Evolutionary conservation across 176 grass and related monocot species (phyloP).

Genomic region (Pontederia crassipes): DNA sequence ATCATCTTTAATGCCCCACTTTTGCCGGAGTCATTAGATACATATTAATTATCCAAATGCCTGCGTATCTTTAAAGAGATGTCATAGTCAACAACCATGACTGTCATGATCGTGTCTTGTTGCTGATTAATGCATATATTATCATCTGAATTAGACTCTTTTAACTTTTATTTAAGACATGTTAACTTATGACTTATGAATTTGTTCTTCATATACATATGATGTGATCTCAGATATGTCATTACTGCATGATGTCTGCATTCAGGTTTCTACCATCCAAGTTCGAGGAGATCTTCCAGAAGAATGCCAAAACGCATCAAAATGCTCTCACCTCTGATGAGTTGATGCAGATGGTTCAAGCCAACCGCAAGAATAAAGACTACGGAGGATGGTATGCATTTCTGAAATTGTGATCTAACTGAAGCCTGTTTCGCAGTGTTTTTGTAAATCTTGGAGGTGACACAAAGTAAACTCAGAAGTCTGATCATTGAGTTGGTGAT

Average conservation of each 20-base stretch:
- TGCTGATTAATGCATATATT: background rate
- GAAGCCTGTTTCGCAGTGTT: too few relatives aligned
- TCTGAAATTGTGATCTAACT: too few relatives aligned
- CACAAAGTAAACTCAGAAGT: background rate
- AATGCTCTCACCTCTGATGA: slow-evolving; percentile 53
- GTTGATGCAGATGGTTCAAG: slow-evolving; percentile 39
- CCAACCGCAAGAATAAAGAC: slow-evolving; percentile 53
- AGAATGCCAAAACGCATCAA: slow-evolving; percentile 45
- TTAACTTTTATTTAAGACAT: too few relatives aligned
- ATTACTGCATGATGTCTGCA: background rate
- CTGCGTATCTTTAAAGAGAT: background rate
- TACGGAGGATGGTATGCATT: slow-evolving; percentile 32
- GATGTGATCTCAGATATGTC: background rate
- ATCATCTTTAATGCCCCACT: background rate
- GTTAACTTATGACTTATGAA: too few relatives aligned
- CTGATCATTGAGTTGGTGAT: too few relatives aligned
- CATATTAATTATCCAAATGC: too few relatives aligned
- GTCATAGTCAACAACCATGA: too few relatives aligned
- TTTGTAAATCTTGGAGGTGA: slow-evolving; percentile 6
- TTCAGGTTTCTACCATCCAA: slow-evolving; percentile 59
- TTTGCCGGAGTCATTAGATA: too few relatives aligned
- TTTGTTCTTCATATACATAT: background rate
- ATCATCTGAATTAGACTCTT: too few relatives aligned
- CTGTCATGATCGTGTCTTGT: background rate
- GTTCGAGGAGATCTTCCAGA: slow-evolving; percentile 69